Conservation (phyloP, 2,329 filamentous ascomycete genomes). For the Aspergillus chevalieri region DNA sequence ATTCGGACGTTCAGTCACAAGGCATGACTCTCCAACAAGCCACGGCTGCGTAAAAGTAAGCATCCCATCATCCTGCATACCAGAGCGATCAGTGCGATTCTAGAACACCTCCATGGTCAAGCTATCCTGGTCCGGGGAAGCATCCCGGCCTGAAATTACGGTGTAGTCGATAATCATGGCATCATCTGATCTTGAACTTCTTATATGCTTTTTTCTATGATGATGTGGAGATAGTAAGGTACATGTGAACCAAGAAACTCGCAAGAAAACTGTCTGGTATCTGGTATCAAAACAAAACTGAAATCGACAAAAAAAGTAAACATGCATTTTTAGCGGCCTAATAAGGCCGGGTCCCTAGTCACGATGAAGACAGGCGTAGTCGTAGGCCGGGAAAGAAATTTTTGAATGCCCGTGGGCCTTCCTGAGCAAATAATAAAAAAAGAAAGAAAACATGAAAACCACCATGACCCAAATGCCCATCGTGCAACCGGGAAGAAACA, state of each 20-base stretch:
- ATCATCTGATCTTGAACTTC: neutral
- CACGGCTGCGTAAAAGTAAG: too few species aligned
- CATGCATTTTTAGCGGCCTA: neutral
- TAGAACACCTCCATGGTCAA: too few species aligned
- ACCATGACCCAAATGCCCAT: slow-evolving; percentile 4
- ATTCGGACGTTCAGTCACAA: too few species aligned
- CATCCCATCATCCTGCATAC: too few species aligned
- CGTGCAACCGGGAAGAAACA: slow-evolving; percentile 14
- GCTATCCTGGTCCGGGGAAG: too few species aligned
- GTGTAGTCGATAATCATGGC: neutral
- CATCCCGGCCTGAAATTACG: neutral
- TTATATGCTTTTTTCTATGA: neutral
- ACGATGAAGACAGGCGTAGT: neutral
- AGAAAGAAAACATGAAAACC: slow-evolving; percentile 10
- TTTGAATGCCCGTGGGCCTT: neutral
- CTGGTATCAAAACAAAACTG: slow-evolving; percentile 4
- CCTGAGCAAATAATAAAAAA: too few species aligned
- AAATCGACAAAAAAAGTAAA: slow-evolving; percentile 4
- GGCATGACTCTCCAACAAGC: too few species aligned
- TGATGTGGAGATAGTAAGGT: slow-evolving; percentile 1
- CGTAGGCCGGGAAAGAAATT: neutral
- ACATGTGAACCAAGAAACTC: neutral
- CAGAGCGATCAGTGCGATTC: too few species aligned
- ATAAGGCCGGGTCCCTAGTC: neutral
- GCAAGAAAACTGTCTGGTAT: slow-evolving; percentile 3